Base-by-base conservation (phyloP, 73 alveolate genomes). In the Paramecium primaurelia region DNA sequence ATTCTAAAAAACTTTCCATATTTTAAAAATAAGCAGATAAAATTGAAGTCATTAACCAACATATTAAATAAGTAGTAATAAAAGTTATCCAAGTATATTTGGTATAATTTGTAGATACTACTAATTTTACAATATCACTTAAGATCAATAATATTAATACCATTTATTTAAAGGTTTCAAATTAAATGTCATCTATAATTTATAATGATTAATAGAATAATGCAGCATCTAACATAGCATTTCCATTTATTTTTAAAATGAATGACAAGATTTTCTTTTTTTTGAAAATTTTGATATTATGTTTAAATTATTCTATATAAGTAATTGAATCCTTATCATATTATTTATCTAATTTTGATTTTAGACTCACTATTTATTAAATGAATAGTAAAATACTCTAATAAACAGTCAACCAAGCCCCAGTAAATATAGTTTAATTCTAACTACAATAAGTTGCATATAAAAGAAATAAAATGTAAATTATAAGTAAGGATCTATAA, bases 171-270 rank as follows among this genome's bases (percentile, higher is more conserved):
- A 49, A 34, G 18, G 71, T 80, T 4, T 42, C 91, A 80, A 40
- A 45, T 26, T 45, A 25, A 3, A 45, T 26, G 3, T 32, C 26
- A 26, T 42, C 71, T 7, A 80, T 8, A 2, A 44, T 36, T 14
- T 47, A 8, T 44, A 80, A 80, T 45, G 91, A 20, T 25, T 6
- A 26, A 25, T 25, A 80, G 5, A 80, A 25, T 25, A 80, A 36
- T 11, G 75, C 73, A 44, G 91, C 91, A 80, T 80, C 91, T 14
- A 80, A 80, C 91, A 80, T 80, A n/a, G 91, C 91, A 80, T 80
- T 80, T 47, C 91, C 91, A 49, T 80, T 80, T 8, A 80, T 80
- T 47, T 80, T 80, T n/a, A 80, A 80, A 6, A 80, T 47, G 8
- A 80, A 80, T 45, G 77, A 45, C 14, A 80, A 36, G 2, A 80